Base-by-base conservation (phyloP, 352 stramenopile species). In the Phytophthora brassicae region DNA sequence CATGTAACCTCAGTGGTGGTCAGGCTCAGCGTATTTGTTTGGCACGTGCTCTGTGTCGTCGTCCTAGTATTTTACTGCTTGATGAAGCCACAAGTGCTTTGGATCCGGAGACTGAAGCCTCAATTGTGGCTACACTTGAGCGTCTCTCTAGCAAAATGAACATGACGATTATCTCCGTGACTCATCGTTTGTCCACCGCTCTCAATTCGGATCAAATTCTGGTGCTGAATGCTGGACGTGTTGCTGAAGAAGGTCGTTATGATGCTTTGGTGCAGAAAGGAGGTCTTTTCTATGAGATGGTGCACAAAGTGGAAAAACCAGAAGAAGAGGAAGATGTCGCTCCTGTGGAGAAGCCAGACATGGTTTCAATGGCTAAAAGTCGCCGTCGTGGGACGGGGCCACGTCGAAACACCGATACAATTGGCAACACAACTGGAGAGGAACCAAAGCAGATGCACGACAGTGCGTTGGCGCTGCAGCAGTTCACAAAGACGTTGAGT, bases 161-260 rank as follows among this genome's bases (percentile, higher is more conserved):
- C 69, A 94, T 93, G 83, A 94, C 87, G 44, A 94, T 95, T 52
- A 79, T 95, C 52, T 94, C 85, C 29, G 85, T 95, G n/a, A 95
- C 87, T 23, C 87, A 95, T 68, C 85, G 87, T n/a, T 72, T 95
- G 60, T 91, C 85, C 41, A 95, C 87, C 22, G 56, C 81, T 7
- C 35, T 90, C 23, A 92, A 95, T 63, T 75, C 87, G 0, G 85
- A 95, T 49, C 61, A 89, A 58, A 94, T 95, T 55, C 46, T 95
- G 38, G 87, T 95, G 39, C 69, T 95, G 19, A 89, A 89, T 45
- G 52, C 77, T 26, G 87, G 87, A 35, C 75, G 76, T 33, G 85
- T 95, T 26, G 87, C 87, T 4, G 87, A 95, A 54, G 70, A 88
- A 56, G 87, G 87, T 28, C 79, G 74, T 0, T 94, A 94, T 55